Percentiles rank a stretch among this genome's conserved stretches.
phyloP scores from a whole-genome alignment of 345 rosid species.

The rapeseed (Brassica napus) region Da-Ae NC_063452.1:3416501-3417000 shows the following conservation, averaged over 20 bases:
- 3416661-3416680: conserved; percentile 7
- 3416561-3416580: not conserved
- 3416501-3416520: not conserved
- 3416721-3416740: not conserved
- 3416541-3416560: not conserved
- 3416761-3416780: not conserved
- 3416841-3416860: not conserved
- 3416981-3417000: not conserved
- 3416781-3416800: not conserved
- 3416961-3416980: not conserved
- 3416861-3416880: not conserved
- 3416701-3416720: not conserved
- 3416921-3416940: too few relatives aligned
- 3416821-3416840: not conserved
- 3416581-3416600: not conserved
- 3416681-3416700: not conserved
- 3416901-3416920: too few relatives aligned
- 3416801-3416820: not conserved
- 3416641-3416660: not conserved
- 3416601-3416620: not conserved
- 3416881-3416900: not conserved
- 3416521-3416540: not conserved
- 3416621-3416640: not conserved
- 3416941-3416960: too few relatives aligned
- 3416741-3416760: not conserved